These are phyloP conservation scores for Sordariomycetes sp. DNA, from an alignment of 2,329 filamentous ascomycete genomes.

Conservation along the genomic window DNA sequence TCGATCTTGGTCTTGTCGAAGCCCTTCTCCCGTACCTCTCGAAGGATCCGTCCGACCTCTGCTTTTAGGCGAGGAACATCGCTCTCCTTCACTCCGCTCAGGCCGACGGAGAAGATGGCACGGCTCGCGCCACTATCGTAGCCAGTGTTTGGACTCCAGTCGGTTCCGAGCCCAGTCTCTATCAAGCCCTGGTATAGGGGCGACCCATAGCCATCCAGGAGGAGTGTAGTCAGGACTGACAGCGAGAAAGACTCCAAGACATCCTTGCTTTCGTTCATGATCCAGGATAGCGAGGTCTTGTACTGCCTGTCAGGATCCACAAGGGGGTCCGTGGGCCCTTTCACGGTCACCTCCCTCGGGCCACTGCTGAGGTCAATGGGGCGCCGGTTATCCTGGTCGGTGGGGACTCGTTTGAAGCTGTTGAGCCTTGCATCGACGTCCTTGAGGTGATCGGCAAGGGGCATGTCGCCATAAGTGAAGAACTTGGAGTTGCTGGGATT, in stretches of 20 bases:
- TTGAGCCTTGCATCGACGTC: conserved; percentile 68
- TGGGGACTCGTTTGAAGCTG: conserved; percentile 58
- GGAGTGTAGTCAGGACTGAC: conserved; percentile 67
- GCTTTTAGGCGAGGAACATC: conserved; percentile 70
- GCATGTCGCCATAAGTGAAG: conserved; percentile 91
- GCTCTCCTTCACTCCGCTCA: conserved; percentile 78
- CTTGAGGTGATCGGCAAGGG: conserved; percentile 67
- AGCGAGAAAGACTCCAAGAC: conserved; percentile 83
- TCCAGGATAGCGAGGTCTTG: conserved; percentile 91
- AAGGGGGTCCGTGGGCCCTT: conserved; percentile 78
- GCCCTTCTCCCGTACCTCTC: conserved; percentile 59
- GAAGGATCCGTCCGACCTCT: conserved; percentile 62
- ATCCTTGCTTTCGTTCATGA: conserved; percentile 73
- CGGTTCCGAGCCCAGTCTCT: conserved; percentile 79
- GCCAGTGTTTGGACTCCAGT: conserved; percentile 91
- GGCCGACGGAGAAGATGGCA: conserved; percentile 80
- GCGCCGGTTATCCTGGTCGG: conserved; percentile 62
- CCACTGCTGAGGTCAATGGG: conserved; percentile 63
- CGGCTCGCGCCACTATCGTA: conserved; percentile 70
- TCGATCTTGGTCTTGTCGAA: conserved; percentile 89
- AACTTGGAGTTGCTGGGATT: conserved; percentile 96
- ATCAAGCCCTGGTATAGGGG: conserved; percentile 84
- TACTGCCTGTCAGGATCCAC: conserved; percentile 78
- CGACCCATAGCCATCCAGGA: conserved; percentile 92
- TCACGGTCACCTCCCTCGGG: conserved; percentile 57